phyloP scores from a whole-genome alignment of 805 yeast genomes.

The Teunomyces aglyptinius region DNA sequence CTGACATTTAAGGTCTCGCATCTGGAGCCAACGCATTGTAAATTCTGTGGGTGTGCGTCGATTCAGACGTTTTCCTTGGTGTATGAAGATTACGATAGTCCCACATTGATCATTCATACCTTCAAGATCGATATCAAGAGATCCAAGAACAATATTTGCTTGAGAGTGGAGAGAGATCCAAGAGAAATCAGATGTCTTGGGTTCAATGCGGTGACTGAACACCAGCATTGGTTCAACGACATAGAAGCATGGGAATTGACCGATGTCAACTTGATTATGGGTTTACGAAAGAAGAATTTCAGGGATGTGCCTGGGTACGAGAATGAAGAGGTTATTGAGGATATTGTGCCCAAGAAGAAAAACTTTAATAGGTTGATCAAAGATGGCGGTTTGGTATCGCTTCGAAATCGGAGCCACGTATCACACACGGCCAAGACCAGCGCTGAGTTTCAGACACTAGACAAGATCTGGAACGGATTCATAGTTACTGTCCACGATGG shows the following conservation, averaged over 20 bases:
- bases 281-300: constrained; percentile 40
- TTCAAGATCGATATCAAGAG: constrained; percentile 62
- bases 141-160: constrained; percentile 76
- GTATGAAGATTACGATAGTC: constrained; percentile 59
- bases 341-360: neutral
- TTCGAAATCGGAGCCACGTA: constrained; percentile 17
- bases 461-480: constrained; percentile 71
- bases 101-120: constrained; percentile 67
- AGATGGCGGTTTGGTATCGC: constrained; percentile 16
- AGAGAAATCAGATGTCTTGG: constrained; percentile 89
- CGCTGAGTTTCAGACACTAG: constrained; percentile 7
- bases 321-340: constrained; percentile 12
- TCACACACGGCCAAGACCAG: neutral
- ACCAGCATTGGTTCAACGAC: constrained; percentile 60
- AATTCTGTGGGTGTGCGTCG: constrained; percentile 88
- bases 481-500: constrained; percentile 68
- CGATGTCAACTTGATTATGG: constrained; percentile 74
- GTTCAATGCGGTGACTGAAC: constrained; percentile 70
- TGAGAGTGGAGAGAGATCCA: constrained; percentile 90
- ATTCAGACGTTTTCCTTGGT: constrained; percentile 69
- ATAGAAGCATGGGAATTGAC: constrained; percentile 81
- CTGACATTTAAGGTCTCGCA: constrained; percentile 68
- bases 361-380: constrained; percentile 7
- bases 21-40: constrained; percentile 83
- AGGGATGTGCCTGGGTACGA: constrained; percentile 15